phyloP scores from a whole-genome alignment of 2,329 filamentous ascomycete species.

The Apiospora malaysiana region DNA sequence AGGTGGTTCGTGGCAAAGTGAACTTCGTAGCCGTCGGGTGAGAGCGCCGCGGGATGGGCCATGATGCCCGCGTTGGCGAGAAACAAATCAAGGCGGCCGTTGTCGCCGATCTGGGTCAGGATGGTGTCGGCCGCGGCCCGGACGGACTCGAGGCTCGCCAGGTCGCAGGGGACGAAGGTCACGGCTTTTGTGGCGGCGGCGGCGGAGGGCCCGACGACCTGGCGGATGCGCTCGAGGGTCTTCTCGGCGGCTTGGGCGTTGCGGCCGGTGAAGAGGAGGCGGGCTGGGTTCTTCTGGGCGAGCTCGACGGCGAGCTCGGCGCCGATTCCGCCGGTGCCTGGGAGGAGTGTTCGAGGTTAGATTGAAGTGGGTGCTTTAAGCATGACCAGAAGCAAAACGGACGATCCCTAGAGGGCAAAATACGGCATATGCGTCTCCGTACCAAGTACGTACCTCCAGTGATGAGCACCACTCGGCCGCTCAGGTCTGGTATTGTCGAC shows the following conservation, averaged over 20 bases:
- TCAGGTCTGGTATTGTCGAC: neutral
- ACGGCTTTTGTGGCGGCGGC: constrained; percentile 4
- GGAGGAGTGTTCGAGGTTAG: neutral
- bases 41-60: constrained; percentile 38
- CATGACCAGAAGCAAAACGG: neutral
- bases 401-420: neutral
- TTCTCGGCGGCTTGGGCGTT: constrained; percentile 29
- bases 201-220: constrained; percentile 17
- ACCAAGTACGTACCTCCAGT: neutral
- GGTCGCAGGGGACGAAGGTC: constrained; percentile 27
- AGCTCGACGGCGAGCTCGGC: constrained; percentile 24
- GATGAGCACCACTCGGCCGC: neutral
- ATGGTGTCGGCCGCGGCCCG: constrained; percentile 21
- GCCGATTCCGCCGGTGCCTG: constrained; percentile 31
- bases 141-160: constrained; percentile 20
- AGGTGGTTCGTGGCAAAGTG: constrained; percentile 52
- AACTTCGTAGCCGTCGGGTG: constrained; percentile 48
- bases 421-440: too few species aligned
- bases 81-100: constrained; percentile 46
- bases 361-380: neutral
- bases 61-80: constrained; percentile 41
- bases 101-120: neutral
- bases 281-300: constrained; percentile 27
- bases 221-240: constrained; percentile 23
- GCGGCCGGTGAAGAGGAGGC: constrained; percentile 33